phyloP scores from a whole-genome alignment of 352 stramenopile genomes.

The Achlya hypogyna region DNA sequence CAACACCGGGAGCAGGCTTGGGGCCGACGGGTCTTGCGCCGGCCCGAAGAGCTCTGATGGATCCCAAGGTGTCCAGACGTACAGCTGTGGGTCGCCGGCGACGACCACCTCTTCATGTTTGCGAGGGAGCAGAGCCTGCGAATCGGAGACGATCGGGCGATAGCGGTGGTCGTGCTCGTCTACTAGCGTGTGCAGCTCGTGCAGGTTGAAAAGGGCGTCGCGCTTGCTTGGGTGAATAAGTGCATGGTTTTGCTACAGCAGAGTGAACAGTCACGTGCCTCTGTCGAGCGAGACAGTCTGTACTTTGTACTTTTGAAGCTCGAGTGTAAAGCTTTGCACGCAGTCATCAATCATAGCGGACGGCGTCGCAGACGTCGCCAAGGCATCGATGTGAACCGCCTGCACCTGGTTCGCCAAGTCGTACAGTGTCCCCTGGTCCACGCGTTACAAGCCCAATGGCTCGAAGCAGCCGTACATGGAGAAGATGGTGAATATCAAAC shows the following conservation, averaged over 20 bases:
- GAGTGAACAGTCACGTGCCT: background rate
- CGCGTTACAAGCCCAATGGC: background rate
- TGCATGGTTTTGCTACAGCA: background rate
- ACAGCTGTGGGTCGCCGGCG: background rate
- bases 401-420: slow-evolving; percentile 29
- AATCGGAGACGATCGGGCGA: background rate
- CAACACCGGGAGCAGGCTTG: background rate
- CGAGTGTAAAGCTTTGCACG: background rate
- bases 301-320: slow-evolving; percentile 8
- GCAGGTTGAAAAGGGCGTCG: background rate
- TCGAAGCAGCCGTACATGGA: background rate
- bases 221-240: background rate
- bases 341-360: background rate
- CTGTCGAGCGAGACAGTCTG: background rate
- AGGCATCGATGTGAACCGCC: slow-evolving; percentile 40
- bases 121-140: background rate
- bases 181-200: background rate
- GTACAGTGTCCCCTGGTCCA: slow-evolving; percentile 28
- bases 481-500: background rate
- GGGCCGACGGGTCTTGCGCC: too few species aligned
- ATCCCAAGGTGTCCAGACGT: background rate
- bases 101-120: background rate
- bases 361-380: slow-evolving; percentile 25
- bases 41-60: background rate
- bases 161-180: background rate